Conservation (phyloP, 208 protist genomes). For the Trypanosoma conorhini region DNA sequence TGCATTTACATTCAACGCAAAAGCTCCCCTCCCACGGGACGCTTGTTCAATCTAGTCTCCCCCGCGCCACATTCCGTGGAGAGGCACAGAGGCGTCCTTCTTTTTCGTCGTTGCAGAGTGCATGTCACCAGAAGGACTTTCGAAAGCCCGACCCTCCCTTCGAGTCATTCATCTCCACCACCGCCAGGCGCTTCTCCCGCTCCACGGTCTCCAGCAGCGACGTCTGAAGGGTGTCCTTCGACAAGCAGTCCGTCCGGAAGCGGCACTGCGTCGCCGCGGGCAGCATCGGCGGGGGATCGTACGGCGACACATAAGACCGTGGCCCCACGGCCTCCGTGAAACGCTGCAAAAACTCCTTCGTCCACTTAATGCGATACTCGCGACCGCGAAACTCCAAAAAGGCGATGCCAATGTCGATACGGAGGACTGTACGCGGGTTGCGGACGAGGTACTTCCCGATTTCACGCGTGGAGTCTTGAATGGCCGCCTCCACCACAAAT, state of each 20-base stretch:
- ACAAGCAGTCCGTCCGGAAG: conserved; percentile 51
- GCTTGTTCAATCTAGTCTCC: too few species aligned
- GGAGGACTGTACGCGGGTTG: conserved; percentile 53
- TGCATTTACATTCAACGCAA: too few species aligned
- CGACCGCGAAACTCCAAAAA: conserved; percentile 65
- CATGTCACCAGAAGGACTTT: conserved; percentile 60
- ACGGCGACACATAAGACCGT: conserved; percentile 43
- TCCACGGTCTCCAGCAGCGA: conserved; percentile 44
- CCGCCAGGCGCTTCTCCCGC: conserved; percentile 55
- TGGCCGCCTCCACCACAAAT: conserved; percentile 70
- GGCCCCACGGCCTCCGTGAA: conserved; percentile 40
- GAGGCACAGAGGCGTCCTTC: too few species aligned
- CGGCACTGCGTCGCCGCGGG: conserved; percentile 56
- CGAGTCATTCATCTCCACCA: conserved; percentile 70
- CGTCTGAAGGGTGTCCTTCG: conserved; percentile 33
- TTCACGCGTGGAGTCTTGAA: conserved; percentile 79
- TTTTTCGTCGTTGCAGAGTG: too few species aligned
- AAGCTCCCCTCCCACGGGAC: too few species aligned
- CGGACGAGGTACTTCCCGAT: conserved; percentile 84
- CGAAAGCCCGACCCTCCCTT: conserved; percentile 61
- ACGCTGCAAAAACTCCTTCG: conserved; percentile 43
- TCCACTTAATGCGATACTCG: conserved; percentile 83
- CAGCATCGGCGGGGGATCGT: conserved; percentile 63
- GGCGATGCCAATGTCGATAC: conserved; percentile 74
- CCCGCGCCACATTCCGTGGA: too few species aligned